phyloP scores from a whole-genome alignment of 164 flowering plant species.

The Nymphaea colorata region DNA sequence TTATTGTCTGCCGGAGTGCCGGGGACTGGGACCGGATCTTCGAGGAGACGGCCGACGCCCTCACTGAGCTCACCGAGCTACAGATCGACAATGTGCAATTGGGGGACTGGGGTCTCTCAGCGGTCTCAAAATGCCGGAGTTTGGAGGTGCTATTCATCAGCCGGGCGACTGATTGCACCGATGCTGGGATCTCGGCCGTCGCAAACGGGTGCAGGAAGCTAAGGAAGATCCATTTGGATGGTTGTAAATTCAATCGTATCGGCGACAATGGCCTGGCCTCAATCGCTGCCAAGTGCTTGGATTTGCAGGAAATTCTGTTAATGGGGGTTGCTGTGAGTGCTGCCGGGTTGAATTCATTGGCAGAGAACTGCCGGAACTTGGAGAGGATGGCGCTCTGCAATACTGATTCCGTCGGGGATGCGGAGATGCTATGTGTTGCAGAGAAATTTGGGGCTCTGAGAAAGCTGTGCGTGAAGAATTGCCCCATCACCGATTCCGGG shows the following conservation, averaged over 20 bases:
- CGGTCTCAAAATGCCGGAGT: slow-evolving; percentile 11
- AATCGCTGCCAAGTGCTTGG: slow-evolving; percentile 8
- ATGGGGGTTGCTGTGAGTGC: slow-evolving; percentile 14
- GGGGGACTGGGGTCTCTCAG: slow-evolving; percentile 14
- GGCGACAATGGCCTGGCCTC: slow-evolving; percentile 14
- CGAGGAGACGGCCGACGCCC: neutral
- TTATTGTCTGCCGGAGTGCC: slow-evolving; percentile 16
- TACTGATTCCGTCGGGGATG: slow-evolving; percentile 17
- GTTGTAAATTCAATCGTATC: slow-evolving; percentile 10
- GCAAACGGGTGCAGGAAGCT: slow-evolving; percentile 16
- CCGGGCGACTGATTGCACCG: slow-evolving; percentile 17
- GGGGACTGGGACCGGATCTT: slow-evolving; percentile 18
- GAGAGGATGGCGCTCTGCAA: slow-evolving; percentile 25
- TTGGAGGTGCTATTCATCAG: slow-evolving; percentile 15
- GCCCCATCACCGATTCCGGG: slow-evolving; percentile 17
- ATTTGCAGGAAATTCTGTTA: slow-evolving; percentile 19
- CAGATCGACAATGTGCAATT: slow-evolving; percentile 21
- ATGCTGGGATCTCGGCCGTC: slow-evolving; percentile 13
- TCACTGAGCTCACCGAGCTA: slow-evolving; percentile 7
- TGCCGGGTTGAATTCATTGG: slow-evolving; percentile 7
- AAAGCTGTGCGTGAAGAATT: slow-evolving; percentile 24
- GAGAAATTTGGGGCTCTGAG: slow-evolving; percentile 15
- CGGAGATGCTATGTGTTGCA: slow-evolving; percentile 13
- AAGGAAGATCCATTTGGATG: slow-evolving; percentile 19
- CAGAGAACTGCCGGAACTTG: slow-evolving; percentile 12